Evolutionary conservation across 192 early-diverging fungal genomes (phyloP).

Genomic region (Podila minutissima): DNA sequence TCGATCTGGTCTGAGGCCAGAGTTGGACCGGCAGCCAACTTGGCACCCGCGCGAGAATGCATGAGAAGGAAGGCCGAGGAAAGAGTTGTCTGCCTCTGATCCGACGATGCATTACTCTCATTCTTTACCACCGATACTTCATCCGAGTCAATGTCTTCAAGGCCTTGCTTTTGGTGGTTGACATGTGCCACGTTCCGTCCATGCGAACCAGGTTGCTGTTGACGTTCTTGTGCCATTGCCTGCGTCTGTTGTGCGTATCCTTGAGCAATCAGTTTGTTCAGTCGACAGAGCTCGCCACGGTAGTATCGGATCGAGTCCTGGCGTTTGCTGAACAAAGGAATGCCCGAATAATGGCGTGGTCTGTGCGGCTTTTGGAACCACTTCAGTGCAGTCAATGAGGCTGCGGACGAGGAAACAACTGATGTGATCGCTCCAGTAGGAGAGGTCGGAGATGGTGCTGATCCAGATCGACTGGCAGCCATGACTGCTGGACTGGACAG

Average conservation of each 20-base stretch:
- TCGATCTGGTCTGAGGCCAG: conserved; percentile 5
- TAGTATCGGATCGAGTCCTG: conserved; percentile 33
- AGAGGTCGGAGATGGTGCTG: not conserved
- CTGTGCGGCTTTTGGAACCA: conserved; percentile 27
- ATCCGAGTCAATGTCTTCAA: too few relatives aligned
- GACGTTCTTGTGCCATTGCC: conserved; percentile 8
- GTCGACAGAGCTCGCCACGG: conserved; percentile 23
- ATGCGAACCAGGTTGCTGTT: not conserved
- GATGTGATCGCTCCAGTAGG: too few relatives aligned
- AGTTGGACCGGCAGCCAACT: conserved; percentile 1
- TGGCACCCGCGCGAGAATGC: conserved; percentile 13
- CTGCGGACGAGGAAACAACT: not conserved
- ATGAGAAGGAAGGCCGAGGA: conserved; percentile 24
- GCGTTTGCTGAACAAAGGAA: conserved; percentile 18
- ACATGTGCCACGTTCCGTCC: not conserved
- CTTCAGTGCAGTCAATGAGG: conserved; percentile 1
- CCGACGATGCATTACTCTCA: too few relatives aligned
- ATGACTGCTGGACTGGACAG: not conserved
- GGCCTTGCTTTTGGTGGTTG: not conserved
- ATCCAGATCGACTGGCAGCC: too few relatives aligned
- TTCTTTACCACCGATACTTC: too few relatives aligned
- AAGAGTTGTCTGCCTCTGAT: not conserved
- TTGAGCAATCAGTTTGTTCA: conserved; percentile 25
- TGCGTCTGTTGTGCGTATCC: conserved; percentile 1
- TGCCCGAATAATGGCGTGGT: conserved; percentile 13